A percentile compares a stretch with the other conserved stretches of the same genome.
Evolutionary conservation across 352 stramenopile genomes (phyloP).

Genomic region (Elongisporangium anandrum): DNA sequence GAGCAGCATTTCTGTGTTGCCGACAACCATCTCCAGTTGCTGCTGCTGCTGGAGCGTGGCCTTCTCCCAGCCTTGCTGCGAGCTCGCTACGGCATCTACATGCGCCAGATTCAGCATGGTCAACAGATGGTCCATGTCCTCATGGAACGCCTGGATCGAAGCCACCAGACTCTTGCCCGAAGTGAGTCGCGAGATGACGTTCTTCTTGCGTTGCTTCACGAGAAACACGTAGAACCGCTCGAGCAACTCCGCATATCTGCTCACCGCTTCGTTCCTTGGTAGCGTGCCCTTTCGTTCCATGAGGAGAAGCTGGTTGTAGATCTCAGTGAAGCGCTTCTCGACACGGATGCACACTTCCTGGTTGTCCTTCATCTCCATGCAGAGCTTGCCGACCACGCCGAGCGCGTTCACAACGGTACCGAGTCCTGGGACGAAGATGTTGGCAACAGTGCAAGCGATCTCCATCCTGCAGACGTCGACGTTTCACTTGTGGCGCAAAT

Average conservation of each 20-base stretch:
- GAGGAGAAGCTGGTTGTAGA: not conserved
- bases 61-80: constrained; percentile 18
- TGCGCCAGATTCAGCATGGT: constrained; percentile 16
- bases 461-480: not conserved
- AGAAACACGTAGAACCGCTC: constrained; percentile 20
- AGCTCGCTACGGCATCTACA: constrained; percentile 18
- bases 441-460: not conserved
- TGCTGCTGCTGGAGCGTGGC: constrained; percentile 1
- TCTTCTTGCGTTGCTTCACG: constrained; percentile 16
- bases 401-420: not conserved
- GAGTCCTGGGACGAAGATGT: not conserved
- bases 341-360: constrained; percentile 21
- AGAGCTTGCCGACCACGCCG: not conserved
- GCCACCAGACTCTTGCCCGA: constrained; percentile 8
- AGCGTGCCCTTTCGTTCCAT: not conserved
- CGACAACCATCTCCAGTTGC: not conserved
- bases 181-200: constrained; percentile 10
- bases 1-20: not conserved
- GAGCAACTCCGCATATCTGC: not conserved
- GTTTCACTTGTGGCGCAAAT: not conserved
- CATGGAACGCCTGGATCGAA: constrained; percentile 15
- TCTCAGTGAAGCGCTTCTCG: constrained; percentile 13
- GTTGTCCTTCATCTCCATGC: constrained; percentile 23
- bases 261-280: not conserved
- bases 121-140: constrained; percentile 15